phyloP scores from a whole-genome alignment of 2,329 filamentous ascomycete genomes.

The Neofusicoccum cordaticola region DNA sequence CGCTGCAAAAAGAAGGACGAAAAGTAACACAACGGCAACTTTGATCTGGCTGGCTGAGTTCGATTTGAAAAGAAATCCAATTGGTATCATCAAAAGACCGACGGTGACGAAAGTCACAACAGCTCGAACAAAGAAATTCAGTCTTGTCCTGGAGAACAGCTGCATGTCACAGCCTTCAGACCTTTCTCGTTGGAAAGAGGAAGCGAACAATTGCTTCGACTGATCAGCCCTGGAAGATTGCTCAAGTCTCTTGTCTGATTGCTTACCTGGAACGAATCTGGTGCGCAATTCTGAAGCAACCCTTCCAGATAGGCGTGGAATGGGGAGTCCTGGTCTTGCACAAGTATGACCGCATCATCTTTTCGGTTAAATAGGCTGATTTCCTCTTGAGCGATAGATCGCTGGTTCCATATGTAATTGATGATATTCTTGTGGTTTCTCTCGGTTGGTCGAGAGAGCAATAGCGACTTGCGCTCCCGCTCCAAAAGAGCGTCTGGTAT shows the following conservation, averaged over 20 bases:
- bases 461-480: constrained; percentile 12
- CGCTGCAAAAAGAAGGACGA: constrained; percentile 20
- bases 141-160: neutral
- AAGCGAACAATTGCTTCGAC: neutral
- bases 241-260: neutral
- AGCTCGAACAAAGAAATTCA: neutral
- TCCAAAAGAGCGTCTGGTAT: constrained; percentile 19
- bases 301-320: neutral
- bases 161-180: neutral
- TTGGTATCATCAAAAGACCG: constrained; percentile 18
- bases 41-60: constrained; percentile 16
- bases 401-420: constrained; percentile 20
- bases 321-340: neutral
- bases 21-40: constrained; percentile 20
- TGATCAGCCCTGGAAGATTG: neutral
- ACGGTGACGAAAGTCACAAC: neutral
- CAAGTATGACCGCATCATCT: neutral
- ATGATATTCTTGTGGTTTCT: constrained; percentile 18
- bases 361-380: neutral
- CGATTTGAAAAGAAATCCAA: constrained; percentile 20
- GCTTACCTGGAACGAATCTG: neutral
- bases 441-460: constrained; percentile 16
- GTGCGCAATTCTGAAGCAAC: neutral
- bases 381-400: neutral
- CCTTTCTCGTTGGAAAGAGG: neutral